Evolutionary conservation across 2,329 filamentous ascomycete species (phyloP).

Genomic region (Coleophoma cylindrospora): DNA sequence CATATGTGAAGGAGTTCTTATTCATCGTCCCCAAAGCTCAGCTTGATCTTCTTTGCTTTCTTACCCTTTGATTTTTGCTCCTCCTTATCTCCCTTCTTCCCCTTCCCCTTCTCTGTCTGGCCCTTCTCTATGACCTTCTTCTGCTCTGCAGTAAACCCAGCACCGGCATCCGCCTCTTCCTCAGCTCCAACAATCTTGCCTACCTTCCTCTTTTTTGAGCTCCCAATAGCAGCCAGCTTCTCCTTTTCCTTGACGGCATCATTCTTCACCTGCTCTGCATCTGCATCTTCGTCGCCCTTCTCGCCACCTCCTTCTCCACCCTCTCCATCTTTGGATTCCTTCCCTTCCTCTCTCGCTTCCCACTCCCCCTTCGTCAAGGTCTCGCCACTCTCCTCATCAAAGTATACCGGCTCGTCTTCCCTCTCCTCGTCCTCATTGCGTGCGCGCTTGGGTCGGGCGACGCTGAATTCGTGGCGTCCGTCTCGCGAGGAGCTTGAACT

Average conservation of each 20-base stretch:
- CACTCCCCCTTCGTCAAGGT: constrained; percentile 31
- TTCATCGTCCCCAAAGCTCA: constrained; percentile 62
- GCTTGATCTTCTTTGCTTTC: constrained; percentile 54
- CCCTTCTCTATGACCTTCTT: neutral
- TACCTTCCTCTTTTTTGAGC: constrained; percentile 48
- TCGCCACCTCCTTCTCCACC: constrained; percentile 12
- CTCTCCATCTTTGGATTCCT: constrained; percentile 6
- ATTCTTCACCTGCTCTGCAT: constrained; percentile 11
- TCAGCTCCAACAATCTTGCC: constrained; percentile 41
- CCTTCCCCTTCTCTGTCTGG: constrained; percentile 1
- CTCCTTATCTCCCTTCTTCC: constrained; percentile 10
- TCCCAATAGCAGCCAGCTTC: constrained; percentile 32
- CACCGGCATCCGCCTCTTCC: constrained; percentile 13
- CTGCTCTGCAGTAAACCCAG: constrained; percentile 4
- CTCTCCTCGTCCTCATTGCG: constrained; percentile 63
- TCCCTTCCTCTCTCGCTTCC: constrained; percentile 25
- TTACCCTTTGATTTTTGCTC: constrained; percentile 25
- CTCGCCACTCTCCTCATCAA: constrained; percentile 68
- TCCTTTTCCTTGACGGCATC: constrained; percentile 23
- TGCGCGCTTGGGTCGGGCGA: constrained; percentile 37
- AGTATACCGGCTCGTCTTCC: constrained; percentile 70
- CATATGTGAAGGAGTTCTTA: constrained; percentile 4
- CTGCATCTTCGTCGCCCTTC: constrained; percentile 19
- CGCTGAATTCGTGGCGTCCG: constrained; percentile 32
- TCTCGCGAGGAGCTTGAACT: constrained; percentile 37